Evolutionary conservation across 2,329 filamentous ascomycete species (phyloP), one percentile per base, ranked within the genome.

Genomic region (Didymella pomorum): DNA sequence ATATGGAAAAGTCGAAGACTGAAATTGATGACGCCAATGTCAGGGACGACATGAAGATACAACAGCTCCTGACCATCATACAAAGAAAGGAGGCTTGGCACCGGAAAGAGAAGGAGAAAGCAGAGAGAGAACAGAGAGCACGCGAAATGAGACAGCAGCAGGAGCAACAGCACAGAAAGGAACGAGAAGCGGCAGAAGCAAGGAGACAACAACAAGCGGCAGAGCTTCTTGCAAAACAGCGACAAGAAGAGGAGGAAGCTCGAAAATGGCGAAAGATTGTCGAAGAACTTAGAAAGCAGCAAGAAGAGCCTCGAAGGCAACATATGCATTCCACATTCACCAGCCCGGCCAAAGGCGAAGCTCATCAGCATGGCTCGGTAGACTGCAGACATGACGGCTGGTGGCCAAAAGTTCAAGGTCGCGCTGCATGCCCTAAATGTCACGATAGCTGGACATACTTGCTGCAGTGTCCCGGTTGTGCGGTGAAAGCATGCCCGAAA

Each of bases 391-490:
- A 65, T 31, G 60, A 54, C 25, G 61, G 60, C 52, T 67, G 63
- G 63, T 67, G 61, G 61, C 56, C 49, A 28, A 63, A 66, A 47
- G 33, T 64, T 10, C 57, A 64, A 23, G 63, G 63, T 39, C 57
- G 56, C 12, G 41, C 54, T 28, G 26, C 52, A 44, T 67, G 65
- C 21, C 65, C 65, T n/a, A 16, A 45, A 23, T 67, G 61, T 37
- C 4, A 28, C 23, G 61, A 67, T 3, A 45, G 23, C 35, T 67
- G 65, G 61, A 57, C 43, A 1, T 65, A 65, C 55, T 51, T 63
- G 28, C 44, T 68, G 33, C 46, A 65, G 20, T 66, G 63, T 33
- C 65, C 65, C 5, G 42, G 52, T 21, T 67, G 65, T 49, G 11
- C 2, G 3, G 60, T 52, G 51, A 48, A 60, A 37, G 62, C 62